Conservation (phyloP, 257 asterid species). For the Solanum etuberosum region DNA sequence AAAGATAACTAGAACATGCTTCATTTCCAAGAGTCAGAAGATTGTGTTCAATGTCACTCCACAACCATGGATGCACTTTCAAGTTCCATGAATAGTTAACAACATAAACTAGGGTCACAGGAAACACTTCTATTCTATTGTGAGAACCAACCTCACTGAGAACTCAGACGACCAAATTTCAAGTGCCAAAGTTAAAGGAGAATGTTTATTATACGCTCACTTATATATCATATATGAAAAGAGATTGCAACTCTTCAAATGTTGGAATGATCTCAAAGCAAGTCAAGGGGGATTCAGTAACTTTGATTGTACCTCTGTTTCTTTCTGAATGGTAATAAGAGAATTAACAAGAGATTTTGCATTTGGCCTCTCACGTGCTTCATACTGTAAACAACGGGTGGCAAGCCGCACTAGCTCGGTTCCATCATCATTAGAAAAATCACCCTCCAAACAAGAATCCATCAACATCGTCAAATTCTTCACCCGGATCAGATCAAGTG, state of each 20-base stretch:
- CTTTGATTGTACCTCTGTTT: slow-evolving; percentile 41
- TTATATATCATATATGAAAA: neutral
- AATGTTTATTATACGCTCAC: neutral
- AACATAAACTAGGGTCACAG: neutral
- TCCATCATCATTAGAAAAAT: slow-evolving; percentile 76
- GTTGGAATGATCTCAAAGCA: neutral
- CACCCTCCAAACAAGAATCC: slow-evolving; percentile 94
- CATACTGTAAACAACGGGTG: slow-evolving; percentile 78
- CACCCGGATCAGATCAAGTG: slow-evolving; percentile 84
- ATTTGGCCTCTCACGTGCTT: slow-evolving; percentile 91
- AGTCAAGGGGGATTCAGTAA: neutral
- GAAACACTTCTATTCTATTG: neutral
- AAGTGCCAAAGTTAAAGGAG: neutral
- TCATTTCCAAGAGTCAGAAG: neutral
- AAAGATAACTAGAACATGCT: neutral
- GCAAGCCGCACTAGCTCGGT: slow-evolving; percentile 79
- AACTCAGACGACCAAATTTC: neutral
- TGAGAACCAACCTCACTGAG: neutral
- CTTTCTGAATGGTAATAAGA: slow-evolving; percentile 63
- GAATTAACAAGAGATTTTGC: slow-evolving; percentile 60
- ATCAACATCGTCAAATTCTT: slow-evolving; percentile 64
- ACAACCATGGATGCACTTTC: neutral
- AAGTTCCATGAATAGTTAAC: neutral
- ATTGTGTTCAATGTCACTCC: neutral
- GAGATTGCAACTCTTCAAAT: neutral